phyloP scores from a whole-genome alignment of 139 green algal species.

The Chlamydomonas sphaeroides region DNA sequence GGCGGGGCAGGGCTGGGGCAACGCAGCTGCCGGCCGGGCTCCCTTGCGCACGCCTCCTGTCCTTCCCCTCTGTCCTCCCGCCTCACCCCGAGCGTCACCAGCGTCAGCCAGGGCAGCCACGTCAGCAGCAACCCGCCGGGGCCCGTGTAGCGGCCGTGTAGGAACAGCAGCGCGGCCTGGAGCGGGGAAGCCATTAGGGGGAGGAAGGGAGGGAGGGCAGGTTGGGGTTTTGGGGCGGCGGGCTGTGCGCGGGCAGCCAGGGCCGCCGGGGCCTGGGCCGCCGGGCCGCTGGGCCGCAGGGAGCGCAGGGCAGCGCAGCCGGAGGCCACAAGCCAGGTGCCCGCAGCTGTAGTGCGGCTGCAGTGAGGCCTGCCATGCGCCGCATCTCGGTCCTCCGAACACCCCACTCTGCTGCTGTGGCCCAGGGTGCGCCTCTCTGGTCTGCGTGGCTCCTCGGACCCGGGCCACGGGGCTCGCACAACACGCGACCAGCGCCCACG shows the following conservation, averaged over 20 bases:
- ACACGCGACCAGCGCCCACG: background rate
- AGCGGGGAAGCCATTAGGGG: background rate
- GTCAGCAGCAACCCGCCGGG: constrained; percentile 7
- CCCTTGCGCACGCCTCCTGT: background rate
- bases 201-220: too few relatives aligned
- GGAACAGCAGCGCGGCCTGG: constrained; percentile 5
- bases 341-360: too few relatives aligned
- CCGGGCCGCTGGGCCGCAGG: too few relatives aligned
- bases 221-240: too few relatives aligned
- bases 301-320: background rate
- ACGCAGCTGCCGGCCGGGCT: too few relatives aligned
- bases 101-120: constrained; percentile 29
- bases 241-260: background rate
- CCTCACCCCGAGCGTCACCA: constrained; percentile 24
- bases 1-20: too few relatives aligned
- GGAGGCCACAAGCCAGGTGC: background rate
- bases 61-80: too few relatives aligned
- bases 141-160: constrained; percentile 7
- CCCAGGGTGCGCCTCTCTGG: too few relatives aligned
- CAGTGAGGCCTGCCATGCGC: too few relatives aligned
- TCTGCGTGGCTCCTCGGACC: background rate
- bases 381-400: too few relatives aligned
- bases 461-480: background rate
- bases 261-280: too few relatives aligned
- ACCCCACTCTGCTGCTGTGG: too few relatives aligned